phyloP scores from a whole-genome alignment of 495 filamentous ascomycete species.

The Chlorociboria aeruginascens region DNA sequence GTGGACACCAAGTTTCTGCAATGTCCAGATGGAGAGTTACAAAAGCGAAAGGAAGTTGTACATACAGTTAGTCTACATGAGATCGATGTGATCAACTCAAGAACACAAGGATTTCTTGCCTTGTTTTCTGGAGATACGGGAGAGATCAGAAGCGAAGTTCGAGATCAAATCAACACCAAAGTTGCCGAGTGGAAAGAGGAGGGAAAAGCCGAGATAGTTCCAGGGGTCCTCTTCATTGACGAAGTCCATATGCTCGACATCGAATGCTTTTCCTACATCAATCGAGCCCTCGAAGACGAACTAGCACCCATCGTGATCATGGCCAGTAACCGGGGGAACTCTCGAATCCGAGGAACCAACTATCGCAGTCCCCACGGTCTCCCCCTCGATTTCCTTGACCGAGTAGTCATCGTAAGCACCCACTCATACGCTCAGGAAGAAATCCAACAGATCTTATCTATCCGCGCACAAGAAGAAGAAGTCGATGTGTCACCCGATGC shows the following conservation, averaged over 20 bases:
- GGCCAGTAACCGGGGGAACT: constrained; percentile 93
- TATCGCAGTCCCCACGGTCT: constrained; percentile 87
- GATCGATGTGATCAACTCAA: constrained; percentile 98
- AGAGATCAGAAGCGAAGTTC: constrained; percentile 92
- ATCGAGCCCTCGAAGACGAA: constrained; percentile 87
- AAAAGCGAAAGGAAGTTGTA: constrained; percentile 92
- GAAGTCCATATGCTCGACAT: constrained; percentile 99
- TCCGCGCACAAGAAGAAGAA: constrained; percentile 91
- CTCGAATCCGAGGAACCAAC: constrained; percentile 85
- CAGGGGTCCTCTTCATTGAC: constrained; percentile 95
- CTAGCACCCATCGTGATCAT: constrained; percentile 97
- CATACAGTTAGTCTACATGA: constrained; percentile 96
- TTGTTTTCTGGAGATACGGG: constrained; percentile 97
- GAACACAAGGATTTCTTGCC: constrained; percentile 91
- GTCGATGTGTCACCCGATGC: constrained; percentile 83
- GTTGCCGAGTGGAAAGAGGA: constrained; percentile 98
- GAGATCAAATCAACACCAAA: constrained; percentile 98
- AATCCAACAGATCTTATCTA: constrained; percentile 78
- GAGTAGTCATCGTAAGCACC: constrained; percentile 92
- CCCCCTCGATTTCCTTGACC: constrained; percentile 91
- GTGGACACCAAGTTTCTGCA: constrained; percentile 96
- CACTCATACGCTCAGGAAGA: constrained; percentile 78
- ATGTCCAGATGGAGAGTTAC: constrained; percentile 96
- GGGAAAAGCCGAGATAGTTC: constrained; percentile 95
- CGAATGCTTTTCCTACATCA: constrained; percentile 97